phyloP scores from a whole-genome alignment of 1,284 basidiomycete genomes.

The Porphyrellus sp. region DNA sequence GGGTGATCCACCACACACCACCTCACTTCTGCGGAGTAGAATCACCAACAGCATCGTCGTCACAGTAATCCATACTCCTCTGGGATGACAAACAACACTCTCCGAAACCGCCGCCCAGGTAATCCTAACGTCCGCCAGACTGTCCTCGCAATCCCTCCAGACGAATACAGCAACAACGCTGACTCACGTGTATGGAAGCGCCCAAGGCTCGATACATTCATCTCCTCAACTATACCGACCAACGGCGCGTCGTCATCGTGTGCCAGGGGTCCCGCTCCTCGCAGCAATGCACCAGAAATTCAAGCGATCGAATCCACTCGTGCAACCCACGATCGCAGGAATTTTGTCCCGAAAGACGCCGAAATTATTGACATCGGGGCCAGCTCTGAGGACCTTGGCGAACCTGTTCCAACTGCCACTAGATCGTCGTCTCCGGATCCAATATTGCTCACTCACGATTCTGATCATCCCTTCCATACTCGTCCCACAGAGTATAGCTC shows the following conservation, averaged over 20 bases:
- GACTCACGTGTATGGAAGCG: constrained; percentile 24
- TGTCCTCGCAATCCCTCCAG: constrained; percentile 14
- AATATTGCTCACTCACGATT: neutral
- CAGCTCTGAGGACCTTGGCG: constrained; percentile 26
- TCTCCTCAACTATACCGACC: neutral
- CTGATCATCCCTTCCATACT: constrained; percentile 25
- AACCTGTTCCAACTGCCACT: constrained; percentile 11
- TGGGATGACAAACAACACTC: constrained; percentile 6
- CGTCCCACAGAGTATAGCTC: constrained; percentile 11
- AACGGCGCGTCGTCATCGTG: constrained; percentile 9
- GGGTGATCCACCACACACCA: neutral
- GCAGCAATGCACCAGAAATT: constrained; percentile 17
- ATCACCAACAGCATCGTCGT: neutral
- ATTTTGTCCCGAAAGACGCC: constrained; percentile 11
- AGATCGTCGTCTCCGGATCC: constrained; percentile 31
- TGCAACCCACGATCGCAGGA: neutral
- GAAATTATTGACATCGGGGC: constrained; percentile 23
- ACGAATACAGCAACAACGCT: neutral
- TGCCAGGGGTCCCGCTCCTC: neutral
- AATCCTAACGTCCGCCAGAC: constrained; percentile 30
- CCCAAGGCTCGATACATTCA: constrained; percentile 17
- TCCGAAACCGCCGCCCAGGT: constrained; percentile 5
- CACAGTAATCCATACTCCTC: constrained; percentile 24
- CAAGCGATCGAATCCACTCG: constrained; percentile 16
- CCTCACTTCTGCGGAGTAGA: constrained; percentile 13